These are phyloP conservation scores for Pharus latifolius DNA, from an alignment of 176 grass and related monocot genomes.

Conservation along the genomic window DNA sequence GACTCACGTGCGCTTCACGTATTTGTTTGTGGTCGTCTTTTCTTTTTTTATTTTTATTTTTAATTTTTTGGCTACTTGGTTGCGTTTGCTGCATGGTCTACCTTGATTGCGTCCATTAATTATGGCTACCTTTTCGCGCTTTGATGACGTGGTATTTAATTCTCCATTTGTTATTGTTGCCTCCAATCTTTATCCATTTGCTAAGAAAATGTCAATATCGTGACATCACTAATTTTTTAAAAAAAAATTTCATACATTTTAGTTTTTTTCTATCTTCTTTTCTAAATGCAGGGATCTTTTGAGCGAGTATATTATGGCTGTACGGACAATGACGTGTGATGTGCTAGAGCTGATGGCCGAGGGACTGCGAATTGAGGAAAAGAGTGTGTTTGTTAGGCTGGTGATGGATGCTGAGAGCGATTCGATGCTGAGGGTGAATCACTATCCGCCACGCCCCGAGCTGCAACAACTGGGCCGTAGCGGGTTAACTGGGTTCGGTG, in stretches of 20 bases:
- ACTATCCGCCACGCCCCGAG: conserved; percentile 63
- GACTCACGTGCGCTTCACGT: conserved; percentile 8
- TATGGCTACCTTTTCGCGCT: background rate
- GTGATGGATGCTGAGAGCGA: conserved; percentile 63
- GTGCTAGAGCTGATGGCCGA: conserved; percentile 81
- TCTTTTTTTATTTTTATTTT: too few relatives aligned
- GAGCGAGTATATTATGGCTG: conserved; percentile 56
- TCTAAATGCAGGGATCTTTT: conserved; percentile 33
- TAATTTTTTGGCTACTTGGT: conserved; percentile 1
- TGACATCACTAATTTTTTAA: background rate
- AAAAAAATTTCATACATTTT: background rate
- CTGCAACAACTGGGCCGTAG: background rate
- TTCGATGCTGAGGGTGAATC: conserved; percentile 60
- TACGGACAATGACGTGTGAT: conserved; percentile 44
- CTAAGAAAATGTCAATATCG: too few relatives aligned
- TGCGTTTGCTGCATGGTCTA: conserved; percentile 10
- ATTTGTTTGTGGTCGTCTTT: too few relatives aligned
- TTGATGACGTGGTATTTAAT: conserved; percentile 24
- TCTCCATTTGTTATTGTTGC: too few relatives aligned
- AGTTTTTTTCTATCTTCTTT: background rate
- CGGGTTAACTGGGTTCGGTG: conserved; percentile 75
- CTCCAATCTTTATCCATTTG: background rate
- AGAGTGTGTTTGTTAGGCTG: conserved; percentile 41
- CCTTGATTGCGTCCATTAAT: background rate
- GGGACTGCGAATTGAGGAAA: conserved; percentile 36